Conservation (phyloP, 2,329 filamentous ascomycete genomes). For the Aspergillus brasiliensis region DNA sequence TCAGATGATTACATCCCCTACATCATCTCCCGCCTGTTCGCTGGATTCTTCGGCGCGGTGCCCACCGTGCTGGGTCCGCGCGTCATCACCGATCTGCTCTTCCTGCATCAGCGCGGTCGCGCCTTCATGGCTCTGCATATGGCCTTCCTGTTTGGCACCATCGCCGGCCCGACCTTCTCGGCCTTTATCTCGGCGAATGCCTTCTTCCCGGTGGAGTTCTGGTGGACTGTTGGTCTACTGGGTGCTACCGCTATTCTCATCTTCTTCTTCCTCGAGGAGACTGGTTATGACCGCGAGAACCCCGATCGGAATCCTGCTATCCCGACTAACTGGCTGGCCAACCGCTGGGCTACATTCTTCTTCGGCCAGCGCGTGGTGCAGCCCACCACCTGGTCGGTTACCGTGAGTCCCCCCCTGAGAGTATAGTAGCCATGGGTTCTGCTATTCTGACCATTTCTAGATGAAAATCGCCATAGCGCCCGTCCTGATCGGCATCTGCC, state of each 20-base stretch:
- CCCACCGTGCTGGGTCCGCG: constrained; percentile 43
- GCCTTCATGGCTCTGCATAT: constrained; percentile 43
- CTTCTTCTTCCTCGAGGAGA: constrained; percentile 46
- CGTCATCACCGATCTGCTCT: constrained; percentile 48
- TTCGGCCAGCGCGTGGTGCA: constrained; percentile 25
- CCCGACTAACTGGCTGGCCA: constrained; percentile 21
- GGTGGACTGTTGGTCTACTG: constrained; percentile 47
- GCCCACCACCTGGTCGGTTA: constrained; percentile 16
- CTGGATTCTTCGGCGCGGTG: constrained; percentile 45
- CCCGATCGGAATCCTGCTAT: constrained; percentile 19
- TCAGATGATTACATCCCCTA: constrained; percentile 39
- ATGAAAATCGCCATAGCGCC: constrained; percentile 23
- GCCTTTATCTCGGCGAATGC: constrained; percentile 42
- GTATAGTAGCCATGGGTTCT: no score
- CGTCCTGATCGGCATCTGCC: constrained; percentile 35
- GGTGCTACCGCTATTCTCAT: constrained; percentile 38
- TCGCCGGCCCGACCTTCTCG: constrained; percentile 42
- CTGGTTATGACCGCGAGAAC: constrained; percentile 34
- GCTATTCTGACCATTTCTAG: neutral
- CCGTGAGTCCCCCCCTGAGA: constrained; percentile 7
- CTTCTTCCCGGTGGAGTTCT: constrained; percentile 45
- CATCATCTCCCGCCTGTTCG: constrained; percentile 42
- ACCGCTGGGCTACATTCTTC: constrained; percentile 32
- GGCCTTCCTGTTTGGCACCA: constrained; percentile 40
- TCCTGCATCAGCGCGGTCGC: constrained; percentile 46